Evolutionary conservation across 1,139 yeast species (phyloP).

Genomic region (Lodderomyces theae): DNA sequence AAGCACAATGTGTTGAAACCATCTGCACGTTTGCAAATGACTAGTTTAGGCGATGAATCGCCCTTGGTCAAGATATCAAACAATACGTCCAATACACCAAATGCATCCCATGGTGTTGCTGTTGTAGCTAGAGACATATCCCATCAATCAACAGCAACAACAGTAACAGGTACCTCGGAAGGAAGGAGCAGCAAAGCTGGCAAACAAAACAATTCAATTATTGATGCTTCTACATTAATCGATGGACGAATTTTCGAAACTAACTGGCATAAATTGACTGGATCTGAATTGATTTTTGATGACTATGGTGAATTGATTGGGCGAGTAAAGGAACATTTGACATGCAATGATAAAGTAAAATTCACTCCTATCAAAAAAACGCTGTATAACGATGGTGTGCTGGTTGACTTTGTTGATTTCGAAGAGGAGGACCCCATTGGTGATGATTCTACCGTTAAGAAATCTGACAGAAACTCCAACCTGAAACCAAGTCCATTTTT

Average conservation of each 20-base stretch:
- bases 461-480: neutral
- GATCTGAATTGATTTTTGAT: slow-evolving; percentile 71
- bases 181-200: slow-evolving; percentile 2
- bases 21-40: slow-evolving; percentile 41
- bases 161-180: neutral
- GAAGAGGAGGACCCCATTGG: neutral
- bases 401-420: neutral
- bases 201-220: slow-evolving; percentile 13
- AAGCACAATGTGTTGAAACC: slow-evolving; percentile 33
- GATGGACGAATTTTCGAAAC: slow-evolving; percentile 64
- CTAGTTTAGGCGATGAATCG: slow-evolving; percentile 30
- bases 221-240: slow-evolving; percentile 32
- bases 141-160: neutral
- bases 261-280: slow-evolving; percentile 73
- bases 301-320: slow-evolving; percentile 56
- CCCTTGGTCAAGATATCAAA: slow-evolving; percentile 42
- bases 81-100: slow-evolving; percentile 20
- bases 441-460: neutral
- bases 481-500: slow-evolving; percentile 24
- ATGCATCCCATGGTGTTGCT: neutral
- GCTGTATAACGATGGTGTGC: neutral
- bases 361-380: slow-evolving; percentile 1
- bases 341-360: slow-evolving; percentile 3
- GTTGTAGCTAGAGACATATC: slow-evolving; percentile 3
- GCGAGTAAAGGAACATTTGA: slow-evolving; percentile 36